phyloP scores from a whole-genome alignment of 176 grass and related monocot species.

The Tillandsia fasciculata region DNA sequence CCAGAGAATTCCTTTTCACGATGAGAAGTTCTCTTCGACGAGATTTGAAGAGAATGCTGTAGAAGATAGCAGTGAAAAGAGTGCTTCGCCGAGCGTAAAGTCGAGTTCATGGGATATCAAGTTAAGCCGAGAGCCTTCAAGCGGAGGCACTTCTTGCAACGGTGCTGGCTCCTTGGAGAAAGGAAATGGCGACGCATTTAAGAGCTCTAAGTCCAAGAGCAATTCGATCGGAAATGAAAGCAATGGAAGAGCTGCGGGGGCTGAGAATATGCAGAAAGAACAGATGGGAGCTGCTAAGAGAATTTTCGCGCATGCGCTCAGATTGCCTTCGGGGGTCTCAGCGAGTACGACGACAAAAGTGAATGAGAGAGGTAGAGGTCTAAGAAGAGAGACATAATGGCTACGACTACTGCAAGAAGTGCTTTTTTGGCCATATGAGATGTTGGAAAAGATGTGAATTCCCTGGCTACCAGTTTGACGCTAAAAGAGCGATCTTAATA shows the following conservation, averaged over 20 bases:
- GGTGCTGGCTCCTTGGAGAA: background rate
- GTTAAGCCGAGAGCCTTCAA: background rate
- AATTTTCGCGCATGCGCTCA: conserved; percentile 79
- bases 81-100: conserved; percentile 2
- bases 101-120: conserved; percentile 5
- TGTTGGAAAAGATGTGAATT: background rate
- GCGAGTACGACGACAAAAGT: conserved; percentile 5
- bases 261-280: conserved; percentile 67
- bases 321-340: conserved; percentile 15
- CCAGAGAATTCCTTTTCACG: conserved; percentile 36
- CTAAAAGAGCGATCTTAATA: too few relatives aligned
- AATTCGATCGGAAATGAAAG: background rate
- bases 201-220: background rate
- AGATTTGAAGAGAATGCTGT: conserved; percentile 27
- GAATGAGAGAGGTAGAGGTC: conserved; percentile 16
- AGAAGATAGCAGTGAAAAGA: conserved; percentile 7
- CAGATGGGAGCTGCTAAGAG: conserved; percentile 72
- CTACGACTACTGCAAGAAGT: too few relatives aligned
- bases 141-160: conserved; percentile 2
- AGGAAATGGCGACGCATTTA: background rate
- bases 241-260: conserved; percentile 14
- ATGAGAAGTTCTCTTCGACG: conserved; percentile 8
- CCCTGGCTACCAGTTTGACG: too few relatives aligned
- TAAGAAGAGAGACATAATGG: conserved; percentile 1
- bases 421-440: too few relatives aligned